phyloP scores from a whole-genome alignment of 331 rosid species.

The Prunus yedoensis region DNA sequence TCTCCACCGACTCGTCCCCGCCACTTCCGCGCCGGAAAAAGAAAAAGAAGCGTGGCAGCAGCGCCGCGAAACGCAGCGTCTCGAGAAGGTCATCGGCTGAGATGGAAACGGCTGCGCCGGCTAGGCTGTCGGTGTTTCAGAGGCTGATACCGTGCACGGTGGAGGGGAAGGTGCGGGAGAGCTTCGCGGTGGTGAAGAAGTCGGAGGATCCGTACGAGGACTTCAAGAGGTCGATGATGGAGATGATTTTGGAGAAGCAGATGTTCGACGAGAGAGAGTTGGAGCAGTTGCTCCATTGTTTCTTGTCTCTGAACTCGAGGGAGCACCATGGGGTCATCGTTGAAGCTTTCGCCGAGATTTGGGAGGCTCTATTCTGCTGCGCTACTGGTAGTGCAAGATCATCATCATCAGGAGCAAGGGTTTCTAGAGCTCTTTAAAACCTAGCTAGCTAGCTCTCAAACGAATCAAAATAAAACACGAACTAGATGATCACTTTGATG shows the following conservation, averaged over 20 bases:
- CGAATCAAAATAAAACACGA: no score
- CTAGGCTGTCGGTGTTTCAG: slow-evolving; percentile 61
- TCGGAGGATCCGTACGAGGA: slow-evolving; percentile 70
- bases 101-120: slow-evolving; percentile 27
- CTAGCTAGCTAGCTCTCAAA: background rate
- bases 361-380: slow-evolving; percentile 41
- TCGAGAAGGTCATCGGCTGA: slow-evolving; percentile 16
- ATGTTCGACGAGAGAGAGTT: slow-evolving; percentile 50
- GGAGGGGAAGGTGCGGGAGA: slow-evolving; percentile 67
- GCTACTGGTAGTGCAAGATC: background rate
- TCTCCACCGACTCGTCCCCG: slow-evolving; percentile 36
- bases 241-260: slow-evolving; percentile 76
- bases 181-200: slow-evolving; percentile 69
- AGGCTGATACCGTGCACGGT: slow-evolving; percentile 51
- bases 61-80: slow-evolving; percentile 15
- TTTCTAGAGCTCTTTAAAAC: slow-evolving; percentile 24
- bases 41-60: slow-evolving; percentile 16
- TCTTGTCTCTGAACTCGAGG: slow-evolving; percentile 49
- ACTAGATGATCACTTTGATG: background rate
- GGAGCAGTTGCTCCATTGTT: slow-evolving; percentile 65
- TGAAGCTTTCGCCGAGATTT: slow-evolving; percentile 59
- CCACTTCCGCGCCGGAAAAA: slow-evolving; percentile 15
- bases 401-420: background rate
- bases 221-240: slow-evolving; percentile 72
- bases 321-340: slow-evolving; percentile 46